Conservation (phyloP, 768 basidiomycete species). For the Galerina sulciceps region DNA sequence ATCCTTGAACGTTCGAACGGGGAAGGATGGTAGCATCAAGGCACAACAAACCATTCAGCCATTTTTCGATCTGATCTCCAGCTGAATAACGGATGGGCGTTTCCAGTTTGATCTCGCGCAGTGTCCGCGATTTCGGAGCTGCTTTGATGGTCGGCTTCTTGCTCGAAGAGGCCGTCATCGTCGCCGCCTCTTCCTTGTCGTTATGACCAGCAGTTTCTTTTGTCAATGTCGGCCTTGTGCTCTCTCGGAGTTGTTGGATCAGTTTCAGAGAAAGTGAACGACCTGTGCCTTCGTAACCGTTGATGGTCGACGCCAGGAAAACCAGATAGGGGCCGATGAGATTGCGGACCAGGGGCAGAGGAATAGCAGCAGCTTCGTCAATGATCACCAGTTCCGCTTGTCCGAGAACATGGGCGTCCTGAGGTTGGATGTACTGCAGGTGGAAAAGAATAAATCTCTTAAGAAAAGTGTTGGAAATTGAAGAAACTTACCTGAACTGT, state of each 20-base stretch:
- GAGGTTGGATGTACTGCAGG: constrained; percentile 92
- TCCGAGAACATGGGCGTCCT: constrained; percentile 96
- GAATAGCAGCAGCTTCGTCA: constrained; percentile 98
- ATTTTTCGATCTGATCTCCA: constrained; percentile 90
- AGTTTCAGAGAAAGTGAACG: constrained; percentile 97
- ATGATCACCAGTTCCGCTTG: constrained; percentile 98
- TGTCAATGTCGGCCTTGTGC: constrained; percentile 76
- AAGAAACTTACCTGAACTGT: constrained; percentile 83
- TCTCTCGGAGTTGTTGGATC: constrained; percentile 94
- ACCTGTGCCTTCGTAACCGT: constrained; percentile 99
- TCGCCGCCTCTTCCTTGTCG: constrained; percentile 44
- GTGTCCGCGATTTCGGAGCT: constrained; percentile 68
- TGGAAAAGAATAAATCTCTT: neutral
- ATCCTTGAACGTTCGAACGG: constrained; percentile 61
- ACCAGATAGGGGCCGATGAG: constrained; percentile 96
- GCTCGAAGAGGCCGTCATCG: constrained; percentile 43
- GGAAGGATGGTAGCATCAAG: constrained; percentile 77
- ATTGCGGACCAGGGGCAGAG: constrained; percentile 92
- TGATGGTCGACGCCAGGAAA: constrained; percentile 99
- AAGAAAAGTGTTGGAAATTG: neutral
- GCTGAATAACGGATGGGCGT: constrained; percentile 92
- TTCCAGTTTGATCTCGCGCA: constrained; percentile 93
- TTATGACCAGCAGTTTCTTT: constrained; percentile 52
- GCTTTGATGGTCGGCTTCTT: constrained; percentile 61
- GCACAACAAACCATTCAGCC: constrained; percentile 91